A percentile compares a stretch with the other conserved stretches of the same genome.
Conservation (phyloP, 192 early-diverging fungal species). For the Gamsiella multidivaricata region DNA sequence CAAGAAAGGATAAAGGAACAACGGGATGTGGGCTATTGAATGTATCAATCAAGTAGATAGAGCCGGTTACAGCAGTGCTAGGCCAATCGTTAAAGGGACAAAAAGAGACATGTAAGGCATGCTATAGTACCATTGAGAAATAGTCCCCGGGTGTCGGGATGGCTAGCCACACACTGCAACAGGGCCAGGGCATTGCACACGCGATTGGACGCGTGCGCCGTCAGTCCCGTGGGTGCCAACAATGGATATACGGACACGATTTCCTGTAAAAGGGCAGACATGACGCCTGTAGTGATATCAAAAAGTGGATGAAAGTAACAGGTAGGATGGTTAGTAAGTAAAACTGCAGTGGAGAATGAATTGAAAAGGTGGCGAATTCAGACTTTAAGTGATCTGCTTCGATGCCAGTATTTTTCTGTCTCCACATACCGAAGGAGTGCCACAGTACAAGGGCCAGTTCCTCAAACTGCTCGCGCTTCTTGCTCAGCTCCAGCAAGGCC, state of each 20-base stretch:
- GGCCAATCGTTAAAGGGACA: neutral
- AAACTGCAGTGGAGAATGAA: too few species aligned
- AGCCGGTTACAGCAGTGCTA: too few species aligned
- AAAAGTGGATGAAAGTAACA: neutral
- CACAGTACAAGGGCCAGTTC: conserved; percentile 97
- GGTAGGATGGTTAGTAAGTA: neutral
- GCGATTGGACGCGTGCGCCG: conserved; percentile 90
- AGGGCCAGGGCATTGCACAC: conserved; percentile 96
- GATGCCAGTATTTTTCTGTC: neutral
- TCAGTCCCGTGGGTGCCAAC: conserved; percentile 86
- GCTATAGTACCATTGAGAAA: conserved; percentile 75
- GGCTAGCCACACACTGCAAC: conserved; percentile 96
- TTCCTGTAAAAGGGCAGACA: conserved; percentile 96
- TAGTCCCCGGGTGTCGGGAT: conserved; percentile 86
- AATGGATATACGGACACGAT: conserved; percentile 95
- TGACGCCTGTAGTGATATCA: conserved; percentile 70
- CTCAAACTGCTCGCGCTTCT: conserved; percentile 94
- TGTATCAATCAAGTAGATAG: neutral
- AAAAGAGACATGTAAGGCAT: neutral
- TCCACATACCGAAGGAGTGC: conserved; percentile 87
- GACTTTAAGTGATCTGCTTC: neutral
- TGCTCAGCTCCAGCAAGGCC: conserved; percentile 92
- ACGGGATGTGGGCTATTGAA: conserved; percentile 90
- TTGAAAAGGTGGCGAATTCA: too few species aligned
- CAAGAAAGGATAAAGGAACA: conserved; percentile 98